These are phyloP conservation scores for Phytophthora boehmeriae DNA, from an alignment of 352 stramenopile species.

Conservation along the genomic window DNA sequence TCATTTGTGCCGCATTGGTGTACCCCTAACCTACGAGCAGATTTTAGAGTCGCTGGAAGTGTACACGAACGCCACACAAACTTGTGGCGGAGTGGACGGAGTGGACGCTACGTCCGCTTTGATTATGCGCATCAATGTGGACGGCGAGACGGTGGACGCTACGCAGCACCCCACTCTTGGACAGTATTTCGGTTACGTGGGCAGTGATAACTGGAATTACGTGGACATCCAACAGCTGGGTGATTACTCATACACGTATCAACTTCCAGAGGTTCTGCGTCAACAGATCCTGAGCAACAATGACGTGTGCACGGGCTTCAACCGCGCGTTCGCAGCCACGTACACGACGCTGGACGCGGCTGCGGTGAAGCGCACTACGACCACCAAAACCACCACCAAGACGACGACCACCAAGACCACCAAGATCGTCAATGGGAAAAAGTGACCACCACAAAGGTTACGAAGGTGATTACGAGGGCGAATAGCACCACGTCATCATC, in stretches of 20 bases:
- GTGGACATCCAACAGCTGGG: constrained; percentile 65
- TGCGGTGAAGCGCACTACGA: constrained; percentile 46
- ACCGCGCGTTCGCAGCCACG: constrained; percentile 44
- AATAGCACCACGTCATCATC: constrained; percentile 42
- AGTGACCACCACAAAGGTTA: constrained; percentile 61
- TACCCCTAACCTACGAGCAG: constrained; percentile 49
- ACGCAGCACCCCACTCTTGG: constrained; percentile 66
- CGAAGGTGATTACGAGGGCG: constrained; percentile 36
- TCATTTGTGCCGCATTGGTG: constrained; percentile 65
- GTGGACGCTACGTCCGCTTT: constrained; percentile 41
- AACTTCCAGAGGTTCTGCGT: constrained; percentile 59
- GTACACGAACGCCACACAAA: constrained; percentile 50
- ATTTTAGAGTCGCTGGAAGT: constrained; percentile 48
- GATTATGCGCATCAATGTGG: constrained; percentile 45
- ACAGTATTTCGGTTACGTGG: constrained; percentile 64
- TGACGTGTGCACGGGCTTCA: constrained; percentile 65
- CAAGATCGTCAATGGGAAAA: constrained; percentile 55
- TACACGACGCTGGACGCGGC: constrained; percentile 46
- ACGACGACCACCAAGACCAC: constrained; percentile 52
- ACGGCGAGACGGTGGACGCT: constrained; percentile 54
- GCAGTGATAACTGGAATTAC: constrained; percentile 66
- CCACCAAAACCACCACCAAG: constrained; percentile 48
- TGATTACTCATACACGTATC: constrained; percentile 78
- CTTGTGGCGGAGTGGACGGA: constrained; percentile 49
- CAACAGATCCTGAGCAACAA: constrained; percentile 73